phyloP scores from a whole-genome alignment of 768 basidiomycete species.

The Phlebiopsis gigantea region DNA sequence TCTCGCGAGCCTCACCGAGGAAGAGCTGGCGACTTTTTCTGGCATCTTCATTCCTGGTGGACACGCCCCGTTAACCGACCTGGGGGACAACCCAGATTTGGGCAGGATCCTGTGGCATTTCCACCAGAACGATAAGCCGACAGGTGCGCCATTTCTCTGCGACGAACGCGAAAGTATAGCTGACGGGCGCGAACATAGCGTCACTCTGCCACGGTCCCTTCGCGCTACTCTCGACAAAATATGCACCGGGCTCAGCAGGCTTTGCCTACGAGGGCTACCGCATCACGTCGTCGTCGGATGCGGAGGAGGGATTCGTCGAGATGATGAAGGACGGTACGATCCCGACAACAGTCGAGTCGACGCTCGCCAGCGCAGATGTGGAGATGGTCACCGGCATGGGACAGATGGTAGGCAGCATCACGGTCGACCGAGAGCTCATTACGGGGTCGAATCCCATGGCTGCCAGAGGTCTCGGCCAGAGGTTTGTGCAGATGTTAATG shows the following conservation, averaged over 20 bases:
- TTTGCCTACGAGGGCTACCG: conserved; percentile 26
- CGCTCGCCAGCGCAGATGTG: conserved; percentile 19
- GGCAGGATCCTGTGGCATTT: conserved; percentile 23
- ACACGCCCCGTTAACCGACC: conserved; percentile 23
- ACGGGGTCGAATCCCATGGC: conserved; percentile 22
- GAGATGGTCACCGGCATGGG: conserved; percentile 16
- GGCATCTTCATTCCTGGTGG: conserved; percentile 26
- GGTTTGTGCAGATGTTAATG: conserved; percentile 23
- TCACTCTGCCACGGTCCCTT: conserved; percentile 23
- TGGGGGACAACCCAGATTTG: conserved; percentile 22
- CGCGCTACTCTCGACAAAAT: conserved; percentile 24
- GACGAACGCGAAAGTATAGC: not conserved
- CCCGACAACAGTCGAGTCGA: conserved; percentile 20
- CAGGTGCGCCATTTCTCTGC: conserved; percentile 13
- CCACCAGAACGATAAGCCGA: conserved; percentile 21
- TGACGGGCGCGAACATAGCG: conserved; percentile 6
- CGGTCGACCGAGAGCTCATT: conserved; percentile 23
- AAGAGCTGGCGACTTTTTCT: conserved; percentile 19
- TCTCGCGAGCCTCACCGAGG: conserved; percentile 20
- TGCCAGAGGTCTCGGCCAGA: conserved; percentile 17
- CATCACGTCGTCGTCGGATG: conserved; percentile 25
- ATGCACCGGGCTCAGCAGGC: conserved; percentile 14
- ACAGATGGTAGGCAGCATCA: conserved; percentile 20
- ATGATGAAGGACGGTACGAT: conserved; percentile 21
- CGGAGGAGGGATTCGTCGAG: conserved; percentile 23